phyloP scores from a whole-genome alignment of 2,329 filamentous ascomycete genomes.

The Penicillium nordicum region DNA sequence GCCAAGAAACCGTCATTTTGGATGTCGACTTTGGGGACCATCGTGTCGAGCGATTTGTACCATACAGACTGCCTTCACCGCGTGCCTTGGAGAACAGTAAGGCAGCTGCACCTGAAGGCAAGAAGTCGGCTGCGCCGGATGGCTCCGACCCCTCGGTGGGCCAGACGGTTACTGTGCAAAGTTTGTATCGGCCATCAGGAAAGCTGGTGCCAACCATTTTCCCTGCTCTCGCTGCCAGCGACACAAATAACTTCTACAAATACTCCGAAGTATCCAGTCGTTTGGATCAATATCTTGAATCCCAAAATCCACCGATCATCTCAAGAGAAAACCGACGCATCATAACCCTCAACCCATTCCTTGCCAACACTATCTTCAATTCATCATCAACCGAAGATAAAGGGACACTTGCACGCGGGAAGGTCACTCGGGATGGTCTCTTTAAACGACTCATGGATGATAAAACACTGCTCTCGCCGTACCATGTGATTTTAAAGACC shows the following conservation, averaged over 20 bases:
- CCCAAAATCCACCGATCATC: conserved; percentile 52
- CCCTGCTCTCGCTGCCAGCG: conserved; percentile 44
- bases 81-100: conserved; percentile 46
- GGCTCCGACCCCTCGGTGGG: conserved; percentile 42
- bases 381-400: conserved; percentile 53
- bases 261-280: conserved; percentile 57
- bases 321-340: conserved; percentile 59
- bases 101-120: conserved; percentile 25
- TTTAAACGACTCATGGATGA: conserved; percentile 57
- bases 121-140: conserved; percentile 26
- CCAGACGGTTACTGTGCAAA: conserved; percentile 48
- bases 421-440: conserved; percentile 58
- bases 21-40: conserved; percentile 63
- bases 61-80: conserved; percentile 61
- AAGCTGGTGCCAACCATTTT: conserved; percentile 57
- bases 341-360: conserved; percentile 59
- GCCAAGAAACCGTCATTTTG: conserved; percentile 61
- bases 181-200: conserved; percentile 55
- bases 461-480: conserved; percentile 48
- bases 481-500: conserved; percentile 54
- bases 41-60: conserved; percentile 54
- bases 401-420: conserved; percentile 55
- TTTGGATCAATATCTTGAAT: conserved; percentile 57
- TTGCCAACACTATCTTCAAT: conserved; percentile 60
- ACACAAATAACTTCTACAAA: conserved; percentile 56